Evolutionary conservation across 2,329 filamentous ascomycete species (phyloP), one percentile per base, ranked within the genome.

Genomic region (Dichotomopilus funicola): DNA sequence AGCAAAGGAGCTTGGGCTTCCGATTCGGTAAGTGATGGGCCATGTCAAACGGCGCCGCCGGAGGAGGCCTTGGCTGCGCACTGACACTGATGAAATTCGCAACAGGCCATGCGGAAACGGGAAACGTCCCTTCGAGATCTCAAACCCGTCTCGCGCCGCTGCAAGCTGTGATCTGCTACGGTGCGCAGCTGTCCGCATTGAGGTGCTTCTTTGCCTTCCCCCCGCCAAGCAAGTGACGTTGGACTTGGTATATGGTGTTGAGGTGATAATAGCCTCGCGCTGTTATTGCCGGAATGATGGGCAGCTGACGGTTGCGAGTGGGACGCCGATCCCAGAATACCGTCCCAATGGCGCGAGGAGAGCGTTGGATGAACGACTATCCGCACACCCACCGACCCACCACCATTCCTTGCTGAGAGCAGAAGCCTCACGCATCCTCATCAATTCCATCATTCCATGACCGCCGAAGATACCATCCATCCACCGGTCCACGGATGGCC

Each of bases 51-150:
- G 45, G 38, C 9, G 52, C 35, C 54, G 13, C 59, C 33, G 37
- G 51, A 54, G 45, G 41, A 47, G 46, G 19, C 61, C 54, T 41
- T 50, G 45, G 42, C 40, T 46, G 48, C 56, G 62, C 62, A 63
- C 62, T 62, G 62, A 62, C 54, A 36, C 52, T 40, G 41, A 59
- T 51, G 41, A 55, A 58, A 45, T 53, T 50, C 49, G 54, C 50
- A 51, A 56, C 59, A 42, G 48, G 13, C 10, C 19, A 27, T 27
- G 19, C 19, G 19, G 37, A 42, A 36, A 8, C n/a, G 38, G 34
- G n/a, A 37, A 42, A 45, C 41, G 27, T 54, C n/a, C 42, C 9
- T 56, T 42, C 42, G 54, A 45, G 12, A 55, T 41, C 45, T 51
- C 33, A 38, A 34, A 13, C 36, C 54, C 50, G 49, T 51, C 10